A percentile compares a stretch with the other conserved stretches of the same genome.
These are phyloP conservation scores for Eucalyptus fibrosa DNA, from an alignment of 345 rosid species.

Conservation along the genomic window DNA sequence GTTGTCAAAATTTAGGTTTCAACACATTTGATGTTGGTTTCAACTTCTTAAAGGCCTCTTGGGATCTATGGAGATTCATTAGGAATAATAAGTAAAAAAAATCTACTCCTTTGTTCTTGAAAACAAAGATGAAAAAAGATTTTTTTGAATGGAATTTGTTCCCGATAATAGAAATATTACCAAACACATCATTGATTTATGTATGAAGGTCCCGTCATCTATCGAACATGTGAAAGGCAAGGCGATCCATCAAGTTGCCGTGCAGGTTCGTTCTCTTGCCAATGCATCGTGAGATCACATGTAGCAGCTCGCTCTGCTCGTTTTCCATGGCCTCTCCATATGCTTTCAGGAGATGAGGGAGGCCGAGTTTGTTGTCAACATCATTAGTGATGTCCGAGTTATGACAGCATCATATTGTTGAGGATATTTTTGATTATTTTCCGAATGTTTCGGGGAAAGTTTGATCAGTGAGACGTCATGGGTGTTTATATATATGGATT, in stretches of 20 bases:
- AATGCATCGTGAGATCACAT: conserved; percentile 10
- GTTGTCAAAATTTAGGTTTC: no score
- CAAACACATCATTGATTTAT: not conserved
- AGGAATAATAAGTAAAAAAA: no score
- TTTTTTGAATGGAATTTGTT: no score
- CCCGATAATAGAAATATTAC: no score
- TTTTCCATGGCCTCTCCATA: conserved; percentile 28
- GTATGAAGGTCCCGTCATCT: conserved; percentile 6
- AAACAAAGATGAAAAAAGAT: no score
- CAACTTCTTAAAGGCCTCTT: no score
- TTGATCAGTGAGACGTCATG: not conserved
- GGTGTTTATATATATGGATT: not conserved
- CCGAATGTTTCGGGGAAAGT: not conserved
- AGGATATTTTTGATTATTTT: not conserved
- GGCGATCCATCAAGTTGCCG: conserved; percentile 19
- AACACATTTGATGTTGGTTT: no score
- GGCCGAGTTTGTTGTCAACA: not conserved
- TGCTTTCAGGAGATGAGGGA: conserved; percentile 26
- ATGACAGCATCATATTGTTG: not conserved
- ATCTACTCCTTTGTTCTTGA: no score
- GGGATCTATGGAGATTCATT: no score
- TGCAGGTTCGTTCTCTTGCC: conserved; percentile 17
- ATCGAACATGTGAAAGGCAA: conserved; percentile 16
- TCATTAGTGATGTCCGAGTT: not conserved
- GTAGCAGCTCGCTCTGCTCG: conserved; percentile 9